These are phyloP conservation scores for Populus hybrid DNA, from an alignment of 441 rosid species.

Conservation along the genomic window DNA sequence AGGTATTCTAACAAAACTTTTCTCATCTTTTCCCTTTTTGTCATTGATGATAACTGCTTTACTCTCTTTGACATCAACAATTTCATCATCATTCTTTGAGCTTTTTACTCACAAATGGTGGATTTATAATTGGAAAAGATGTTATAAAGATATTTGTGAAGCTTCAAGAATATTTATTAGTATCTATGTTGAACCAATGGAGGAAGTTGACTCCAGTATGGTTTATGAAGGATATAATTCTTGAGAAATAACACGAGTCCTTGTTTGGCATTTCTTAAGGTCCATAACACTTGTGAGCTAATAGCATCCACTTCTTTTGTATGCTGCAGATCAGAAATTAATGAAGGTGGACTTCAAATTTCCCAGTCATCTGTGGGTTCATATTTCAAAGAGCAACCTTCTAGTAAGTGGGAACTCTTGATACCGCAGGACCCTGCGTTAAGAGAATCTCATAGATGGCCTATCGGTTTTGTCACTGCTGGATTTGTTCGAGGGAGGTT, in stretches of 20 bases:
- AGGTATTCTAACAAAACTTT: conserved; percentile 34
- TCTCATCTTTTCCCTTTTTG: not conserved
- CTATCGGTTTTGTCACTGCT: conserved; percentile 81
- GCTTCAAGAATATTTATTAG: not conserved
- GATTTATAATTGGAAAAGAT: not conserved
- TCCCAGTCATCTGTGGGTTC: conserved; percentile 50
- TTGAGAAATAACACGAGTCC: not conserved
- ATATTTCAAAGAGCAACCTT: conserved; percentile 55
- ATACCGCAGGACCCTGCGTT: conserved; percentile 45
- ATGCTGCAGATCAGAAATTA: conserved; percentile 44
- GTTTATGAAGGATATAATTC: not conserved
- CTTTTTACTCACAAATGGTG: not conserved
- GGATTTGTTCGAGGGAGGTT: conserved; percentile 87
- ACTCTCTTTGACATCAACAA: not conserved
- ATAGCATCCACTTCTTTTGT: not conserved
- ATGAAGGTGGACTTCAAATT: conserved; percentile 43
- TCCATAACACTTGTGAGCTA: not conserved
- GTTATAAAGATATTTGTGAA: not conserved
- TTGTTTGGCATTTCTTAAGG: not conserved
- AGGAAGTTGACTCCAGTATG: not conserved
- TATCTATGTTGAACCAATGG: not conserved
- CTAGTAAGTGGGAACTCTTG: conserved; percentile 68
- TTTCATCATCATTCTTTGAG: not conserved
- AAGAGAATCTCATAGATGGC: conserved; percentile 52
- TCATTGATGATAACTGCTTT: not conserved